These are phyloP conservation scores for Aquilaria sinensis DNA, from an alignment of 345 rosid species.

Conservation along the genomic window DNA sequence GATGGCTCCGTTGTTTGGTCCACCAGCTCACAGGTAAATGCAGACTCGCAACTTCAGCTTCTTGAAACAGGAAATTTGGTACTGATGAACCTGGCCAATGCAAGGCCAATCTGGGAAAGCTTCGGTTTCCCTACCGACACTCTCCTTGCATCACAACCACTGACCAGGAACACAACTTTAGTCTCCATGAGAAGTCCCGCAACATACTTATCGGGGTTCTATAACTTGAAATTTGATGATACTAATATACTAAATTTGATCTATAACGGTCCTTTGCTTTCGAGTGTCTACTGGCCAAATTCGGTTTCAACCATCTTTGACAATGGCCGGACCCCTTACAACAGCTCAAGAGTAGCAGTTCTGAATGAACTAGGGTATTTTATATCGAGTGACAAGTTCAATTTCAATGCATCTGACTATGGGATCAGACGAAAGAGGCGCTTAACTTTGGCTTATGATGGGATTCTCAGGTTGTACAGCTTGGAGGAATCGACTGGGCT, in stretches of 20 bases:
- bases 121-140: slow-evolving; percentile 27
- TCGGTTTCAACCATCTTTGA: neutral
- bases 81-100: slow-evolving; percentile 1
- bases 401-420: slow-evolving; percentile 18
- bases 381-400: slow-evolving; percentile 17
- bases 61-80: slow-evolving; percentile 23
- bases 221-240: slow-evolving; percentile 20
- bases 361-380: slow-evolving; percentile 14
- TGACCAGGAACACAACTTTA: slow-evolving; percentile 14
- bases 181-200: slow-evolving; percentile 18
- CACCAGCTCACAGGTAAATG: slow-evolving; percentile 4
- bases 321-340: slow-evolving; percentile 19
- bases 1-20: slow-evolving; percentile 20
- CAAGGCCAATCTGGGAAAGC: slow-evolving; percentile 20
- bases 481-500: slow-evolving; percentile 6
- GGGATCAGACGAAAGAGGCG: slow-evolving; percentile 15
- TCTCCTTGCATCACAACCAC: slow-evolving; percentile 20
- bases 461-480: slow-evolving; percentile 23
- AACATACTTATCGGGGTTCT: slow-evolving; percentile 19
- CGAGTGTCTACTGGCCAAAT: slow-evolving; percentile 27
- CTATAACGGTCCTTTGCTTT: slow-evolving; percentile 17
- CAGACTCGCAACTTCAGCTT: slow-evolving; percentile 2
- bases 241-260: slow-evolving; percentile 15
- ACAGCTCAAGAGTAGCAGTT: slow-evolving; percentile 20
- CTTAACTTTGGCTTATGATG: slow-evolving; percentile 27